Conservation (phyloP, 495 filamentous ascomycete genomes). For the Evernia prunastri region DNA sequence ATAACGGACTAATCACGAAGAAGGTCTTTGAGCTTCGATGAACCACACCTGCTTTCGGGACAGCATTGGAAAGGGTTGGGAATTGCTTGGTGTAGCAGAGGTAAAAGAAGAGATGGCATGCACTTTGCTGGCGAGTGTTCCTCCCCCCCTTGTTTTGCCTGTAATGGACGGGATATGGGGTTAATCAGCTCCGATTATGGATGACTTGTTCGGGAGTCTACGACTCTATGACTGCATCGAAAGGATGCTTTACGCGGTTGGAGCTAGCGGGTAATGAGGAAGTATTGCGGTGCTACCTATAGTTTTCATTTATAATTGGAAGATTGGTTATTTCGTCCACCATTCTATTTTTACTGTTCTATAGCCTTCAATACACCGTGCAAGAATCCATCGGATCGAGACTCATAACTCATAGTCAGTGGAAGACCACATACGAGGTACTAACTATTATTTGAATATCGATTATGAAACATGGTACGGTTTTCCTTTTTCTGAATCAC, state of each 20-base stretch:
- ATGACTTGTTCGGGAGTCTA: neutral
- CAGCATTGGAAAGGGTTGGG: no score
- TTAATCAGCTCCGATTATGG: neutral
- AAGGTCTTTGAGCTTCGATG: constrained; percentile 6
- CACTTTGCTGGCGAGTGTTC: neutral
- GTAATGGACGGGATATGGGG: neutral
- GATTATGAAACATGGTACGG: no score
- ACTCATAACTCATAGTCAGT: no score
- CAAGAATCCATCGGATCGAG: no score
- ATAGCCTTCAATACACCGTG: no score
- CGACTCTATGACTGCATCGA: neutral
- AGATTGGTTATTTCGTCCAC: neutral
- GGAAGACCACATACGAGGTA: no score
- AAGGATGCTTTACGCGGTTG: neutral
- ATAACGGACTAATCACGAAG: neutral
- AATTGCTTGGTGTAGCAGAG: neutral
- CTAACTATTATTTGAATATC: no score
- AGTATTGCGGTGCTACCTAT: neutral
- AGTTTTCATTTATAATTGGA: neutral
- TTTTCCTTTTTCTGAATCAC: no score
- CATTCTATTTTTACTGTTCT: no score
- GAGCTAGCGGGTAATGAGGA: neutral
- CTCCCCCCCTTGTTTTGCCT: neutral
- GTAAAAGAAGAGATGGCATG: neutral
- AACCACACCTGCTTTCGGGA: neutral